These are phyloP conservation scores for Lithospermum erythrorhizon DNA, from an alignment of 257 asterid genomes.

Conservation along the genomic window DNA sequence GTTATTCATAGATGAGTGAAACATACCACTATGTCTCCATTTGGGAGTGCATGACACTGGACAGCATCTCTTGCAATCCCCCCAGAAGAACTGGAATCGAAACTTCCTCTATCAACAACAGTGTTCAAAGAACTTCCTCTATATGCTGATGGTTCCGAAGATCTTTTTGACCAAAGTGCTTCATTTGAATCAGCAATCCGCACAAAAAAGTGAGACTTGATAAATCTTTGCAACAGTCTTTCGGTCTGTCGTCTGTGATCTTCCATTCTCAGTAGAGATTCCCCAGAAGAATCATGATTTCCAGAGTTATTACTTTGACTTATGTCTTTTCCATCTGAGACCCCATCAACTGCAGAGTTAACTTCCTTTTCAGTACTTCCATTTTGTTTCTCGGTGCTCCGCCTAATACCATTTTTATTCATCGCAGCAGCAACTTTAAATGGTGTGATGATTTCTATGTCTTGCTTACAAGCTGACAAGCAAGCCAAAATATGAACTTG, in stretches of 20 bases:
- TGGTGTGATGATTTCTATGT: slow-evolving; percentile 86
- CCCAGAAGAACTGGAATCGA: slow-evolving; percentile 70
- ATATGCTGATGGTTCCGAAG: slow-evolving; percentile 21
- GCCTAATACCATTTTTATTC: slow-evolving; percentile 63
- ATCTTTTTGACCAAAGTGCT: slow-evolving; percentile 77
- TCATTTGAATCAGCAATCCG: slow-evolving; percentile 75
- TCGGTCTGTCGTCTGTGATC: slow-evolving; percentile 73
- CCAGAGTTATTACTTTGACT: slow-evolving; percentile 31
- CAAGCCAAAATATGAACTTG: slow-evolving; percentile 77
- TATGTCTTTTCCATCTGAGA: slow-evolving; percentile 27
- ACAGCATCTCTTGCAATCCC: slow-evolving; percentile 89
- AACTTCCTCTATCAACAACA: slow-evolving; percentile 65
- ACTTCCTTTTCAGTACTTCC: slow-evolving; percentile 33
- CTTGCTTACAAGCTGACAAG: slow-evolving; percentile 82
- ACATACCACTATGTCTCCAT: slow-evolving; percentile 97
- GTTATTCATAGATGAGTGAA: slow-evolving; percentile 19
- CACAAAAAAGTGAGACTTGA: slow-evolving; percentile 75
- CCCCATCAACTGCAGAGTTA: slow-evolving; percentile 17
- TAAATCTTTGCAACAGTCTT: slow-evolving; percentile 52
- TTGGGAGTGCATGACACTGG: slow-evolving; percentile 72
- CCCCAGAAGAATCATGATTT: slow-evolving; percentile 53
- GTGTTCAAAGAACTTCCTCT: slow-evolving; percentile 32
- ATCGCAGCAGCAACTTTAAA: slow-evolving; percentile 91
- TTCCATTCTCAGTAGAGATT: slow-evolving; percentile 82
- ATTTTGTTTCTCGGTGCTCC: slow-evolving; percentile 36